phyloP scores from a whole-genome alignment of 2,329 filamentous ascomycete species.

The Biscogniauxia marginata region DNA sequence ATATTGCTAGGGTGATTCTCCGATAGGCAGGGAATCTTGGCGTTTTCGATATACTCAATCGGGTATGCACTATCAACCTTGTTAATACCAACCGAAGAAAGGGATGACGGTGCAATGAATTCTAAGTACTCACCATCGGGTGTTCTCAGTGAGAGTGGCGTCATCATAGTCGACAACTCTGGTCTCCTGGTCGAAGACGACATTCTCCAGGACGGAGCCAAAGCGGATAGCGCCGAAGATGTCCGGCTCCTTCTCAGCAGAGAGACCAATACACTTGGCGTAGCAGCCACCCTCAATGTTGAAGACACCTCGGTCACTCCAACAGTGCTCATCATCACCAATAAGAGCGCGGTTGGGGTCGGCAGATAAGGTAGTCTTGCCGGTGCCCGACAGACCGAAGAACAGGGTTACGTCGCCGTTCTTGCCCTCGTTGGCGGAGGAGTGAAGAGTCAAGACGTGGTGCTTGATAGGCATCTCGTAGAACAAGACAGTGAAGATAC shows the following conservation, averaged over 20 bases:
- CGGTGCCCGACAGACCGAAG: conserved; percentile 97
- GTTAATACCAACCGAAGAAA: conserved; percentile 11
- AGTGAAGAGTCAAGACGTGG: conserved; percentile 97
- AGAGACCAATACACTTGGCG: conserved; percentile 97
- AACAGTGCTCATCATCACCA: conserved; percentile 99
- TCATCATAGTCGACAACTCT: conserved; percentile 96
- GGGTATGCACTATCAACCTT: conserved; percentile 69
- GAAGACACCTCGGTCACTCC: conserved; percentile 95
- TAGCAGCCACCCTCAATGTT: conserved; percentile 99
- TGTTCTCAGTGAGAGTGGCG: conserved; percentile 94
- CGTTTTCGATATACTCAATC: conserved; percentile 98
- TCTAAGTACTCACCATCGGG: conserved; percentile 62
- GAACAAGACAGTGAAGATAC: conserved; percentile 98
- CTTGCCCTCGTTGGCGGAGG: conserved; percentile 95
- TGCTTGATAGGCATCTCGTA: conserved; percentile 99
- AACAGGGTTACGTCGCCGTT: conserved; percentile 96
- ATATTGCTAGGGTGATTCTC: conserved; percentile 92
- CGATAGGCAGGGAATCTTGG: conserved; percentile 95
- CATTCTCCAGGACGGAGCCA: conserved; percentile 96
- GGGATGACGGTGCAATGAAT: neutral
- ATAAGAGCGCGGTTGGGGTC: conserved; percentile 96
- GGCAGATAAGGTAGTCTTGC: conserved; percentile 97
- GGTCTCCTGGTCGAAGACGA: conserved; percentile 90
- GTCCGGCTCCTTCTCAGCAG: conserved; percentile 98
- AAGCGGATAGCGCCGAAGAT: conserved; percentile 95